Base-by-base conservation (phyloP, 75 land plant genomes). In the Pinus albicaulis region DNA sequence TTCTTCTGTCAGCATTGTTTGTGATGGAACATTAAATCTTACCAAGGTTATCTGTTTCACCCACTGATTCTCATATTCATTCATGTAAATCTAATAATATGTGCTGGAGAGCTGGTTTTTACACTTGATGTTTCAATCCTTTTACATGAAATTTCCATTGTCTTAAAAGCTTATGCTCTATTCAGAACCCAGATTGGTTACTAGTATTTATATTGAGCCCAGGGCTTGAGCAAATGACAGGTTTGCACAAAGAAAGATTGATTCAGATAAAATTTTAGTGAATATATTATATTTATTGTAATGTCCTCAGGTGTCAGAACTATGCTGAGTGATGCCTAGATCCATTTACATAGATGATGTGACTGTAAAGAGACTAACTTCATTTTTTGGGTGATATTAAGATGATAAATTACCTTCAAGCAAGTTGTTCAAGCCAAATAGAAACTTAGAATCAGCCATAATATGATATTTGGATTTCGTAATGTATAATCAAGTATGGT, bases 1-100 rank as follows among this genome's bases (percentile, higher is more conserved):
- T 78, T 92, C 98, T 55, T 97, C 99, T 20, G 98, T 97, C 56
- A 85, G 93, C 87, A 95, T 97, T 56, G 98, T 97, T 59, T 94
- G 98, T 88, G 99, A 92, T 80, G 98, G 98, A 48, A 89, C 65
- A 36, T 75, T 97, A 73, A 89, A 97, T 78, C 90, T 97, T 57
- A 89, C 89, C 34, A 97, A 97, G 98, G 99, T 95, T 38, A 25
- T 3, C 36, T 25, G 0, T 76, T 48, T 64, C 19, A n/a, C 52
- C n/a, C 41, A 16, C 13, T 8, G n/a, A 68, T 68, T 68, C 4
- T 36, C 28, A 61, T 26, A 61, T 38, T 11, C 24, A 41, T 41
- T 10, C 52, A 2, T 36, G 52, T 34, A 64, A 64, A 68, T 41
- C 12, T 41, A 36, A 68, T 44, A 7, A 68, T 8, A 41, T 41